Evolutionary conservation across 2,329 filamentous ascomycete species (phyloP), one percentile per base, ranked within the genome.

Genomic region (Aciculosporium take): DNA sequence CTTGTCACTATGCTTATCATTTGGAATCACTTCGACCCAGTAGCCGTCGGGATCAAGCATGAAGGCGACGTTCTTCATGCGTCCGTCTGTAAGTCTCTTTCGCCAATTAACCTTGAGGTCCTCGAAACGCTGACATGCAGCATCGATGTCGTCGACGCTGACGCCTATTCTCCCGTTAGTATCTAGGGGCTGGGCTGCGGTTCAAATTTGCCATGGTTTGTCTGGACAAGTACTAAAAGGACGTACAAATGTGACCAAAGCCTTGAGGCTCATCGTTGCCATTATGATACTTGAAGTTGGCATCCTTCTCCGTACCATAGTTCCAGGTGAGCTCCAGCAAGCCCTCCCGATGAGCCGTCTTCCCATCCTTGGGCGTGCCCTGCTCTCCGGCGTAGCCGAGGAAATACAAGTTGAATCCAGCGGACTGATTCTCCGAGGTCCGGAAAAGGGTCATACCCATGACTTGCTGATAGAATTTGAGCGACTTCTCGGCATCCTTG

Each of bases 51-150:
- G 87, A 51, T 89, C 89, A 37, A 94, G 68, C 36, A 96, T 65
- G 57, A 96, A 96, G 0, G 91, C 91, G 41, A 96, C 80, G 49
- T 91, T 85, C 71, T 84, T 89, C 88, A 95, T 94, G 35, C 75
- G 69, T 2, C 89, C 89, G 48, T 96, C 89, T 2, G 85, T 94
- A 46, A 96, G 71, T 49, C 84, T 74, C 78, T 96, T 96, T 77
- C 94, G 94, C 85, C 87, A 98, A 61, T 74, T 79, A 42, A 89
- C 82, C 5, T 81, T 75, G 56, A 84, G 67, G 42, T 78, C 75
- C 58, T 96, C 91, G 51, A 96, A 88, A 12, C 88, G 76, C 56
- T 79, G 66, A 63, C 89, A 95, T 8, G 91, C 88, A 7, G 82
- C 81, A 40, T 91, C 79, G n/a, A 96, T 57, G 56, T 94, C 78